Evolutionary conservation across 2,329 filamentous ascomycete genomes (phyloP).

Genomic region (Fusarium graminum): DNA sequence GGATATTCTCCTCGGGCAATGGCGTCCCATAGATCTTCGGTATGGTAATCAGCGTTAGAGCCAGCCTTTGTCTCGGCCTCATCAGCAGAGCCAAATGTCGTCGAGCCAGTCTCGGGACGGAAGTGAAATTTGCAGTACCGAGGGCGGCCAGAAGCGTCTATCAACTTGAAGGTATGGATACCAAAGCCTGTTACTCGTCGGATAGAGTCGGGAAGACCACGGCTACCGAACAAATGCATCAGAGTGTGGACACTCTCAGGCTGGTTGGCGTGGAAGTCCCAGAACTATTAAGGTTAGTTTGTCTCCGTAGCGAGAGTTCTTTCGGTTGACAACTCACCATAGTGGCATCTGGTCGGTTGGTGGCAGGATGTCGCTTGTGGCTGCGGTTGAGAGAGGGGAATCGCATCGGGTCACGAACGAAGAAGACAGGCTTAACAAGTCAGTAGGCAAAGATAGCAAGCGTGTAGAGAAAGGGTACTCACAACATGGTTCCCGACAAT

Average conservation of each 20-base stretch:
- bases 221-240: slow-evolving; percentile 31
- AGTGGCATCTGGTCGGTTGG: slow-evolving; percentile 23
- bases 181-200: slow-evolving; percentile 24
- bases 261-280: slow-evolving; percentile 37
- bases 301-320: neutral
- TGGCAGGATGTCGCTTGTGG: slow-evolving; percentile 44
- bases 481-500: slow-evolving; percentile 60
- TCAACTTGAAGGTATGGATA: slow-evolving; percentile 28
- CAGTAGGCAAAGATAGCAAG: neutral
- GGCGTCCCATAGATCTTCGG: slow-evolving; percentile 50
- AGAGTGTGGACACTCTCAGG: slow-evolving; percentile 28
- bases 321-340: slow-evolving; percentile 7
- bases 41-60: slow-evolving; percentile 29
- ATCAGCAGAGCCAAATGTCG: neutral
- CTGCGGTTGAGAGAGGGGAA: slow-evolving; percentile 18
- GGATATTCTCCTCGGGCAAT: slow-evolving; percentile 62
- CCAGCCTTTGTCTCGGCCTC: slow-evolving; percentile 25
- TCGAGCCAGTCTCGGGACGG: slow-evolving; percentile 16
- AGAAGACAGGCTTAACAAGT: slow-evolving; percentile 1
- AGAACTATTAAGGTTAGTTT: slow-evolving; percentile 8
- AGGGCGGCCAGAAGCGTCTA: slow-evolving; percentile 7
- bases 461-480: fast-evolving
- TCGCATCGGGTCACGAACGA: slow-evolving; percentile 14
- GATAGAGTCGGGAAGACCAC: slow-evolving; percentile 24
- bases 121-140: slow-evolving; percentile 36